Evolutionary conservation across 1,139 yeast species (phyloP).

Genomic region (Taiozyma onychis): DNA sequence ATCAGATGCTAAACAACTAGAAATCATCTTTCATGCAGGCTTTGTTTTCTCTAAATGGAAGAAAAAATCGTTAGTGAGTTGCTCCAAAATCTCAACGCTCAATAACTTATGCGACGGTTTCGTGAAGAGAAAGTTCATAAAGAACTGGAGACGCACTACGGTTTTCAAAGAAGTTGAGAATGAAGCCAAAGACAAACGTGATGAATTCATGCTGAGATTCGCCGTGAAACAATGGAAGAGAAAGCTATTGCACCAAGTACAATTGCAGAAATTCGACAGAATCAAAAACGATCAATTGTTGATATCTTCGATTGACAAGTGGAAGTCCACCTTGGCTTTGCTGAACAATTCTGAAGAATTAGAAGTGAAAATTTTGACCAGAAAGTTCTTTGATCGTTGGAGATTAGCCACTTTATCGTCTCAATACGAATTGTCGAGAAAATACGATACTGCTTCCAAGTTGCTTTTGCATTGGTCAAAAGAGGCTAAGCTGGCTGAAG

Average conservation of each 20-base stretch:
- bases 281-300: conserved; percentile 3
- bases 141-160: conserved; percentile 10
- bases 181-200: conserved; percentile 10
- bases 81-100: conserved; percentile 5
- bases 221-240: conserved; percentile 23
- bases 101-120: conserved; percentile 5
- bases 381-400: conserved; percentile 13
- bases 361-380: neutral
- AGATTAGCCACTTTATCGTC: conserved; percentile 4
- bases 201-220: conserved; percentile 14
- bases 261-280: conserved; percentile 9
- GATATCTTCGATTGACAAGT: conserved; percentile 6
- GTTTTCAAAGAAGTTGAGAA: conserved; percentile 15
- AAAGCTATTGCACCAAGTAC: conserved; percentile 18
- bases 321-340: conserved; percentile 13
- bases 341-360: conserved; percentile 9
- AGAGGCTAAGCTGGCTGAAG: neutral
- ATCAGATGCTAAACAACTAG: conserved; percentile 15
- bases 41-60: conserved; percentile 25
- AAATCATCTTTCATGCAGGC: conserved; percentile 17
- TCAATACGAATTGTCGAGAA: conserved; percentile 3
- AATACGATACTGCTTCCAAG: neutral
- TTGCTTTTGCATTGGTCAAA: conserved; percentile 4
- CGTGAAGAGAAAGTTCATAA: conserved; percentile 11
- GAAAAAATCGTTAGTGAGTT: neutral